Base-by-base conservation (phyloP, 805 yeast species). In the Blastobotrys chiropterorum region DNA sequence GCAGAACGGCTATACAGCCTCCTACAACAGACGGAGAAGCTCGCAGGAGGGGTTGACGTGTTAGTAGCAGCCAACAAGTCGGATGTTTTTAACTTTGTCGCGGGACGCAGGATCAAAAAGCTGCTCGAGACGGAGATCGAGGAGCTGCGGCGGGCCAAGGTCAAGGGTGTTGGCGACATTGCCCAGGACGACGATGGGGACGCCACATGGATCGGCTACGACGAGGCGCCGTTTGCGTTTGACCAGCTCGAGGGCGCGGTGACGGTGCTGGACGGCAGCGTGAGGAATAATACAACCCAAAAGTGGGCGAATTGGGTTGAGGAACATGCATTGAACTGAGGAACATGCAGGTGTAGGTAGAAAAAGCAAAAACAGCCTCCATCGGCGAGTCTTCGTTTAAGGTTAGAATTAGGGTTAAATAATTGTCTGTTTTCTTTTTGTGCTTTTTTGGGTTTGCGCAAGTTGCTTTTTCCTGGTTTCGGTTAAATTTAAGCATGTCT, bases 21-120 rank as follows among this genome's bases (percentile, higher is more conserved):
- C 42, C 73, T 90, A 44, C 71, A 77, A 40, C 61, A 74, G 15
- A 80, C 92, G 1, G 97, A 88, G 63, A 70, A 68, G 58, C 71
- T 75, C 48, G 80, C 82, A 15, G 80, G 79, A 55, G 95, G 95
- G 2, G 76, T 86, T 19, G 92, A 87, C 63, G 73, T 86, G 42
- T 71, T 86, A 46, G 69, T 94, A 53, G 94, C 90, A 15, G 82
- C 94, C 55, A 92, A 92, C 71, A 92, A 92, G 66, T 77, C 79
- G 48, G 98, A 94, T 60, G 76, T 83, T 40, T 94, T 94, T 70
- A 87, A 89, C 55, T 79, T 95, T 14, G 78, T 88, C 59, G 92
- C 94, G 17, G 73, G 82, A 7, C 60, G 68, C 48, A 82, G 85
- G 62, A 78, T 90, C 48, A 76, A 72, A 58, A 73, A 73, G 21